Percentiles rank a stretch among this genome's conserved stretches.
These are phyloP conservation scores for Malania oleifera DNA, from an alignment of 164 flowering plant genomes.

Conservation along the genomic window DNA sequence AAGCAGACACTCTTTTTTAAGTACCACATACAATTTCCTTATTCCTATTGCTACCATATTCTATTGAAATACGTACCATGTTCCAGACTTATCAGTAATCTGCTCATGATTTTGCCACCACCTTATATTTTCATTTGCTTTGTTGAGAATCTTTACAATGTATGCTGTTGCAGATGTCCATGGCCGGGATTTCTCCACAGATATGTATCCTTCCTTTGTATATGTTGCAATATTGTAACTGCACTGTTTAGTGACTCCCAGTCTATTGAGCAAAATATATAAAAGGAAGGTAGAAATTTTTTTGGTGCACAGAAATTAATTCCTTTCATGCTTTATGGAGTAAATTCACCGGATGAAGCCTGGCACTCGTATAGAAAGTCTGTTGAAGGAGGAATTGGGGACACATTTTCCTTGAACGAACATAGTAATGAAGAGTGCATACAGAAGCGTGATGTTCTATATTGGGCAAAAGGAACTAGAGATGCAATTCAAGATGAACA, in stretches of 20 bases:
- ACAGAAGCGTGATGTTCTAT: conserved; percentile 90
- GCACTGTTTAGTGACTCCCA: not conserved
- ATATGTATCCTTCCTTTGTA: conserved; percentile 59
- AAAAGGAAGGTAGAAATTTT: not conserved
- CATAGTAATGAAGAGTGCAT: conserved; percentile 93
- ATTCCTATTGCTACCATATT: not conserved
- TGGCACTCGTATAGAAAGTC: not conserved
- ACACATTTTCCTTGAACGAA: conserved; percentile 40
- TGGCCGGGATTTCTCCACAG: conserved; percentile 91
- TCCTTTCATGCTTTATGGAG: no score
- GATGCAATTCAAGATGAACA: conserved; percentile 93
- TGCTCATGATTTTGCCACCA: not conserved
- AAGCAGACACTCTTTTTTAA: conserved; percentile 23
- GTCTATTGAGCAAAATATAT: not conserved
- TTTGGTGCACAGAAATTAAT: no score
- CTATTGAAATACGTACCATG: not conserved
- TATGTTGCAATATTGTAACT: not conserved
- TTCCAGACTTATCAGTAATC: not conserved
- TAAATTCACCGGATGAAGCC: no score
- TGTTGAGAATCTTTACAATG: not conserved
- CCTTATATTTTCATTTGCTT: conserved; percentile 2
- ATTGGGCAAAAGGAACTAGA: conserved; percentile 92
- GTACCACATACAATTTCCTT: not conserved
- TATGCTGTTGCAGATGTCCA: conserved; percentile 66
- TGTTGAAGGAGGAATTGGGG: not conserved